Evolutionary conservation across 495 filamentous ascomycete genomes (phyloP).

Genomic region (Cercophora newfieldiana): DNA sequence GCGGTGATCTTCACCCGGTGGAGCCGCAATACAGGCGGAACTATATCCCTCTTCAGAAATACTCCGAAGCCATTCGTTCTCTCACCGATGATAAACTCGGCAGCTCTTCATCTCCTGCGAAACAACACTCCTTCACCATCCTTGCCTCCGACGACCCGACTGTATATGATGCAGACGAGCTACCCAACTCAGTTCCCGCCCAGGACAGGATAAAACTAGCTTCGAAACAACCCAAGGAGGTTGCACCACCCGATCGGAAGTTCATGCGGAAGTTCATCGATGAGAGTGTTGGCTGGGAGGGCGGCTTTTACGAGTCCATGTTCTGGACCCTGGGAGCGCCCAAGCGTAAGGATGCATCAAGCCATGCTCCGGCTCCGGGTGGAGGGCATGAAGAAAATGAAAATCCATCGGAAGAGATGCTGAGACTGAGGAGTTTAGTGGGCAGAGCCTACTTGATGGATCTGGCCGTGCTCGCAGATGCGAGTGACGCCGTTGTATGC

Average conservation of each 20-base stretch:
- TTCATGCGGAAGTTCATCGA: constrained; percentile 61
- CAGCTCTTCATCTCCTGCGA: constrained; percentile 21
- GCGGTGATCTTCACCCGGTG: constrained; percentile 66
- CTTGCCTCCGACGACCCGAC: constrained; percentile 73
- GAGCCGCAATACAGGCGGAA: constrained; percentile 66
- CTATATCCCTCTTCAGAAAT: constrained; percentile 66
- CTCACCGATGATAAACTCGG: constrained; percentile 41
- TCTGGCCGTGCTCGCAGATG: constrained; percentile 61
- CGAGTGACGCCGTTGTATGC: constrained; percentile 64
- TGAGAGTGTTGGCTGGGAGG: constrained; percentile 71
- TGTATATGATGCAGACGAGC: constrained; percentile 59
- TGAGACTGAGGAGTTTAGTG: constrained; percentile 62
- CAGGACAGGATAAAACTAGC: constrained; percentile 68
- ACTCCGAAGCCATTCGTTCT: constrained; percentile 49
- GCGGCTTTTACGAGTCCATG: constrained; percentile 68
- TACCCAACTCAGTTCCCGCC: constrained; percentile 51
- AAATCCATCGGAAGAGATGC: constrained; percentile 49
- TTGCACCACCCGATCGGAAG: constrained; percentile 30
- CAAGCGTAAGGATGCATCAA: too few relatives aligned
- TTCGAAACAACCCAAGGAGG: constrained; percentile 51
- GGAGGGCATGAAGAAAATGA: constrained; percentile 20
- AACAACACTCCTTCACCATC: constrained; percentile 49
- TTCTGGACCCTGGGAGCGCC: constrained; percentile 64
- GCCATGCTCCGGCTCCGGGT: too few relatives aligned
- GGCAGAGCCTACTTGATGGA: constrained; percentile 72